Percentiles rank a stretch among this genome's conserved stretches.
These are phyloP conservation scores for Botryosphaeria dothidea DNA, from an alignment of 2,329 filamentous ascomycete species.

Conservation along the genomic window DNA sequence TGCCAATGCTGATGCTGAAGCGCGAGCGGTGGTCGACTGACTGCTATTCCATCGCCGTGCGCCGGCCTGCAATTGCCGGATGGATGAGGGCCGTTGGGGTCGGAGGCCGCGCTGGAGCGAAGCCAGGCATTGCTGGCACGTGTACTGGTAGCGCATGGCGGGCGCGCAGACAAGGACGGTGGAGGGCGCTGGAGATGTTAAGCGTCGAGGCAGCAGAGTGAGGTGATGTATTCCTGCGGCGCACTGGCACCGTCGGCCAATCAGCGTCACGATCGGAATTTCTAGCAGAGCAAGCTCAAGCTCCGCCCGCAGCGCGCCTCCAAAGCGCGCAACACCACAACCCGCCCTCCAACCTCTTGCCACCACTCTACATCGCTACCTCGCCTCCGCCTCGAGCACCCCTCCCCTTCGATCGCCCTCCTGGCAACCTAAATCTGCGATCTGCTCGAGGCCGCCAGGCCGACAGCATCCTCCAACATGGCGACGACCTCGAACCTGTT, in stretches of 20 bases:
- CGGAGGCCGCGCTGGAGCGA: constrained; percentile 31
- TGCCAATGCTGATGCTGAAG: constrained; percentile 1
- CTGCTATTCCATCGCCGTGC: constrained; percentile 30
- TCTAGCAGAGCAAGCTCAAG: constrained; percentile 6
- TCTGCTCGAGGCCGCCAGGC: constrained; percentile 22
- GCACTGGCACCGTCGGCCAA: constrained; percentile 6
- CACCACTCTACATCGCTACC: not conserved
- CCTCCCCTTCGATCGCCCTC: not conserved
- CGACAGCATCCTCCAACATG: constrained; percentile 60
- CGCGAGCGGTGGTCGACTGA: constrained; percentile 36
- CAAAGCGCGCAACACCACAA: not conserved
- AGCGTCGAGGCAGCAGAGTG: not conserved
- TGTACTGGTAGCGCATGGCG: constrained; percentile 42
- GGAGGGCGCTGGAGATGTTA: not conserved
- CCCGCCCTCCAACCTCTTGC: not conserved
- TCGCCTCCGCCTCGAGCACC: constrained; percentile 3
- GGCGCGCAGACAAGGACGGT: not conserved
- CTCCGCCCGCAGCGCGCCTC: constrained; percentile 10
- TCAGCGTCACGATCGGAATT: constrained; percentile 7
- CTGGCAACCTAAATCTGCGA: not conserved
- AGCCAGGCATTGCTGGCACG: constrained; percentile 42
- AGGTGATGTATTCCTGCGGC: constrained; percentile 16
- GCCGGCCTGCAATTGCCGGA: constrained; percentile 24
- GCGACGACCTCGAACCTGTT: constrained; percentile 99
- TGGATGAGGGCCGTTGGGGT: constrained; percentile 25